Conservation (phyloP, 345 rosid species). For the Salix viminalis region DNA sequence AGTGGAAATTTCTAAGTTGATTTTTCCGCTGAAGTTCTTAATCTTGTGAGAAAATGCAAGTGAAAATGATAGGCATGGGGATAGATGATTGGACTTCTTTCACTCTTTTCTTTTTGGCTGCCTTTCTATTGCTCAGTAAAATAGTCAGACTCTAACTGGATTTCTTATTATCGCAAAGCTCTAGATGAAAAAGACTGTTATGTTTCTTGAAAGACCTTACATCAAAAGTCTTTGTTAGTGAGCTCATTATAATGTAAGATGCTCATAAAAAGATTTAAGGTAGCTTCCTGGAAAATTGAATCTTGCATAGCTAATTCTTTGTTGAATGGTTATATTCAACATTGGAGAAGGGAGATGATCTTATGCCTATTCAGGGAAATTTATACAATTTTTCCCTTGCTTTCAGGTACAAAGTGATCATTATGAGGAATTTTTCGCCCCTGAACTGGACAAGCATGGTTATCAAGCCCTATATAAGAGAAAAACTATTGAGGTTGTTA, state of each 20-base stretch:
- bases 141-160: not conserved
- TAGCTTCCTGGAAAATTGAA: not conserved
- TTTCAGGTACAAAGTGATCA: conserved; percentile 93
- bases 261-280: not conserved
- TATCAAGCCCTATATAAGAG: conserved; percentile 84
- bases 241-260: not conserved
- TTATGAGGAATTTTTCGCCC: conserved; percentile 80
- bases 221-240: not conserved
- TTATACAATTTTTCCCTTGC: not conserved
- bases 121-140: not conserved
- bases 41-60: not conserved
- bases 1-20: not conserved
- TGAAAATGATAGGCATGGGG: not conserved
- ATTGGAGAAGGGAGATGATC: not conserved
- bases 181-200: not conserved
- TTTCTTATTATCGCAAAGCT: not conserved
- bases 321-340: not conserved
- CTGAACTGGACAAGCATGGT: conserved; percentile 95
- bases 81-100: not conserved
- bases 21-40: not conserved
- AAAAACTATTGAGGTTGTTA: conserved; percentile 80
- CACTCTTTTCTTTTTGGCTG: not conserved
- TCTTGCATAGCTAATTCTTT: not conserved
- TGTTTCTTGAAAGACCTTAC: not conserved
- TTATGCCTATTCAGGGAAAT: not conserved